Conservation (phyloP, 768 basidiomycete genomes). For the Boletus reticulatus region DNA sequence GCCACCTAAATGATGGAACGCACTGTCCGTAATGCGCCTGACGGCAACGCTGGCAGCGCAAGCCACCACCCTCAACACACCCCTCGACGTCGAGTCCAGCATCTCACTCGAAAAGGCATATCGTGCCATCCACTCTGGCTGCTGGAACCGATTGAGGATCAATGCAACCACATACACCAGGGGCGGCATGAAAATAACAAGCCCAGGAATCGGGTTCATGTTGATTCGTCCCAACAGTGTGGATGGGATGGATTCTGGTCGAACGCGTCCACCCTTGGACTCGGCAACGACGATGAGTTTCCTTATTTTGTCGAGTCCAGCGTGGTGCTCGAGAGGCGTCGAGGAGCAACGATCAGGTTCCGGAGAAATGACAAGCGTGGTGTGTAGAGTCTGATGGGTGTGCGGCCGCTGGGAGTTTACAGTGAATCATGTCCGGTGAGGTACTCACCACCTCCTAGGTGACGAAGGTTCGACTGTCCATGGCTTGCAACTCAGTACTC, state of each 20-base stretch:
- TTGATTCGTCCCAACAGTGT: constrained; percentile 19
- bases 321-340: too few relatives aligned
- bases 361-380: too few relatives aligned
- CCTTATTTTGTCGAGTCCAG: constrained; percentile 2
- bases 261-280: constrained; percentile 15
- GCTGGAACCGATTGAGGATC: constrained; percentile 23
- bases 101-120: background rate
- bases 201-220: constrained; percentile 24
- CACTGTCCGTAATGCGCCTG: too few relatives aligned
- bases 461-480: too few relatives aligned
- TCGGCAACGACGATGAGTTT: background rate
- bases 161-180: constrained; percentile 23
- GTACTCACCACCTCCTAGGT: too few relatives aligned
- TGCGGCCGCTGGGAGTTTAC: too few relatives aligned
- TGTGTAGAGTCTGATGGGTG: too few relatives aligned
- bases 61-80: constrained; percentile 15
- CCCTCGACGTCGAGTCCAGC: constrained; percentile 9
- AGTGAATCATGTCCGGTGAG: too few relatives aligned
- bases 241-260: constrained; percentile 12
- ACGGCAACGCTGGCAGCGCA: too few relatives aligned
- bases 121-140: constrained; percentile 30
- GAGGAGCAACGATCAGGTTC: too few relatives aligned
- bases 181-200: constrained; percentile 18
- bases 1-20: too few relatives aligned
- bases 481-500: too few relatives aligned